These are phyloP conservation scores for Zymoseptoria tritici DNA, from an alignment of 2,329 filamentous ascomycete genomes.

Conservation along the genomic window DNA sequence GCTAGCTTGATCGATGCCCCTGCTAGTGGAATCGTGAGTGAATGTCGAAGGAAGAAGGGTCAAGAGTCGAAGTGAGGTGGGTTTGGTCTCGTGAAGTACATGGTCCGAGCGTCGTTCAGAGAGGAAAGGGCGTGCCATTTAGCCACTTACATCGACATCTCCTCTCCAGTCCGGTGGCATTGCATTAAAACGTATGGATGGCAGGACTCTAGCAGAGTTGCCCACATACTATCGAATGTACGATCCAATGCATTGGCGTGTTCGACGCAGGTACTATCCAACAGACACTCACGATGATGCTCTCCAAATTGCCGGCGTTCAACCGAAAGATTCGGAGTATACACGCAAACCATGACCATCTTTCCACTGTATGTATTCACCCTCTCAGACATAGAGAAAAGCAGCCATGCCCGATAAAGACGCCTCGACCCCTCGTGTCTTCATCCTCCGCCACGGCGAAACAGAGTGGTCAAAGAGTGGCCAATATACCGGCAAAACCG, in stretches of 20 bases:
- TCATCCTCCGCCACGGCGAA: slow-evolving; percentile 83
- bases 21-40: background rate
- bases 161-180: too few relatives aligned
- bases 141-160: background rate
- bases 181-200: too few relatives aligned
- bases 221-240: too few relatives aligned
- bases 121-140: background rate
- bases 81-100: background rate
- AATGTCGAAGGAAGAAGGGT: background rate
- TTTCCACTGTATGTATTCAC: too few relatives aligned
- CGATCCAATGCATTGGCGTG: too few relatives aligned
- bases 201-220: too few relatives aligned
- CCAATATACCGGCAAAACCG: slow-evolving; percentile 73
- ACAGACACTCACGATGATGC: too few relatives aligned
- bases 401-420: slow-evolving; percentile 30
- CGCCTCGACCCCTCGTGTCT: slow-evolving; percentile 58
- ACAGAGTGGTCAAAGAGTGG: slow-evolving; percentile 88
- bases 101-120: background rate
- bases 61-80: slow-evolving; percentile 1
- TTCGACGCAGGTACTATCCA: too few relatives aligned
- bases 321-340: too few relatives aligned
- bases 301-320: too few relatives aligned
- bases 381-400: background rate
- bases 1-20: background rate
- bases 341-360: too few relatives aligned